A percentile compares a stretch with the other conserved stretches of the same genome.
Evolutionary conservation across 257 asterid species (phyloP).

Genomic region (Buddleja alternifolia): DNA sequence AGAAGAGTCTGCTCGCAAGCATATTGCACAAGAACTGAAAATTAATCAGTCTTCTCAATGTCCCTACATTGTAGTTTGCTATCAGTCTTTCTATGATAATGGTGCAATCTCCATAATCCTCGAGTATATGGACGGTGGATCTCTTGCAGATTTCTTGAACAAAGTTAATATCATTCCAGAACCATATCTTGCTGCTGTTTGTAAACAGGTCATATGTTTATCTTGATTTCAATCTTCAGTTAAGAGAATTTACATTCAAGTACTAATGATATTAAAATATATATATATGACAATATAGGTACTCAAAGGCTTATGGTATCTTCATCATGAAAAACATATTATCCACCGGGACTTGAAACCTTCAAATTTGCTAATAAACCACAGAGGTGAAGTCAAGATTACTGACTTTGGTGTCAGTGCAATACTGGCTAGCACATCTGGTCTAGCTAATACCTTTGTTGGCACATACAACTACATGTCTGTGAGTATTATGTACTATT

Average conservation of each 20-base stretch:
- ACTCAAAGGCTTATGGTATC: slow-evolving; percentile 97
- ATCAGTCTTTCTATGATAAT: slow-evolving; percentile 94
- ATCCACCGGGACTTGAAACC: slow-evolving; percentile 97
- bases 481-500: slow-evolving; percentile 59
- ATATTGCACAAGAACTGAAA: slow-evolving; percentile 93
- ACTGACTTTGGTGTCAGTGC: slow-evolving; percentile 99
- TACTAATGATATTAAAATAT: slow-evolving; percentile 5
- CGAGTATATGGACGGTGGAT: slow-evolving; percentile 99
- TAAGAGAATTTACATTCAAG: neutral
- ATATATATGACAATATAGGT: slow-evolving; percentile 51
- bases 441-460: slow-evolving; percentile 87
- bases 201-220: slow-evolving; percentile 73
- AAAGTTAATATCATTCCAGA: slow-evolving; percentile 84
- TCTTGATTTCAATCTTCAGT: neutral
- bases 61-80: slow-evolving; percentile 81
- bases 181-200: slow-evolving; percentile 91
- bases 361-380: slow-evolving; percentile 90
- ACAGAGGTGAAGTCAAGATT: slow-evolving; percentile 95
- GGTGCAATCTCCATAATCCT: slow-evolving; percentile 96
- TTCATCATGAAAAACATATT: slow-evolving; percentile 95
- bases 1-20: slow-evolving; percentile 77
- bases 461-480: slow-evolving; percentile 99
- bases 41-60: slow-evolving; percentile 96
- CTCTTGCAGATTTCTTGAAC: slow-evolving; percentile 88
- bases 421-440: slow-evolving; percentile 82